phyloP scores from a whole-genome alignment of 305 asterid species.

The Plantago rigida region DNA sequence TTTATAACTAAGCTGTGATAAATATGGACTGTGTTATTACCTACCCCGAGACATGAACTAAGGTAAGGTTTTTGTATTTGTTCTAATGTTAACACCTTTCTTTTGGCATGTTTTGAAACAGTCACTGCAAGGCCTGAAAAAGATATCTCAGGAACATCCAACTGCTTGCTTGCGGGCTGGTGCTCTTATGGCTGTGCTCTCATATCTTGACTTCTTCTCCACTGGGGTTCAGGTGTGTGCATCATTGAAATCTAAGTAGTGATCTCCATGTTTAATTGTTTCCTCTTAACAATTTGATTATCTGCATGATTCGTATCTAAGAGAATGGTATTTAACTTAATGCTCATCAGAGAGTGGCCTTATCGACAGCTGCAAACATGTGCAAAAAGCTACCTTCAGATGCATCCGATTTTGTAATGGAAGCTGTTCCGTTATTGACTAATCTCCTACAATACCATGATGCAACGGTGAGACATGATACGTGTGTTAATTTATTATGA shows the following conservation, averaged over 20 bases:
- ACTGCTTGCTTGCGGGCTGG: conserved; percentile 98
- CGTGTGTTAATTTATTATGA: not conserved
- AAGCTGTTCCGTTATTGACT: conserved; percentile 93
- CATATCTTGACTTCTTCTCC: conserved; percentile 94
- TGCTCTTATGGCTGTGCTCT: conserved; percentile 97
- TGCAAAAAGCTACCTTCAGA: conserved; percentile 96
- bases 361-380: conserved; percentile 97
- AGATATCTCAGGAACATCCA: conserved; percentile 97
- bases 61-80: too few relatives aligned
- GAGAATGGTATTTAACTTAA: too few relatives aligned
- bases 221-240: conserved; percentile 88
- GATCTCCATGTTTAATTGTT: too few relatives aligned
- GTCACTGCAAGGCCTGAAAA: conserved; percentile 96
- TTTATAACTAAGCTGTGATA: too few relatives aligned
- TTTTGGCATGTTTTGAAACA: conserved; percentile 33
- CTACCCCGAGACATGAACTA: too few relatives aligned
- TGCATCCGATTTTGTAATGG: conserved; percentile 97
- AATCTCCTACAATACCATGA: conserved; percentile 96
- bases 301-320: too few relatives aligned
- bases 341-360: conserved; percentile 67
- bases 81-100: not conserved
- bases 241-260: too few relatives aligned
- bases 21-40: too few relatives aligned
- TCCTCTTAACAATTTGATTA: not conserved
- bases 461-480: conserved; percentile 58